phyloP scores from a whole-genome alignment of 106 monocot species.

The Amphibolis antarctica region DNA sequence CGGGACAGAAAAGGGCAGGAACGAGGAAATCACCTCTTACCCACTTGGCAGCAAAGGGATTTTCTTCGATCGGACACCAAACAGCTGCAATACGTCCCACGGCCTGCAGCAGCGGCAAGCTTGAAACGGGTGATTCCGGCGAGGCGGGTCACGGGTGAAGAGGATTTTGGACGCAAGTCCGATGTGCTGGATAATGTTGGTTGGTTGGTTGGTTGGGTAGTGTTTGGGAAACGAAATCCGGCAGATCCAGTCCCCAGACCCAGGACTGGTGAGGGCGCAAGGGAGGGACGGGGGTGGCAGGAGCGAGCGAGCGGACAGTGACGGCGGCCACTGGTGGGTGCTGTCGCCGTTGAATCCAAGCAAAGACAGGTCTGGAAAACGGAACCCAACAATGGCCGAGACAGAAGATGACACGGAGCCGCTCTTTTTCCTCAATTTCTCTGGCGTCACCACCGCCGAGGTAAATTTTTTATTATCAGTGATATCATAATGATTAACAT shows the following conservation, averaged over 20 bases:
- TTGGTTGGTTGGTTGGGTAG: neutral
- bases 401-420: neutral
- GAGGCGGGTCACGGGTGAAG: neutral
- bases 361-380: neutral
- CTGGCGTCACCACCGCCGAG: no score
- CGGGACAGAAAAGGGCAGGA: neutral
- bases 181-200: neutral
- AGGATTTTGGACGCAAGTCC: neutral
- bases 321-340: neutral
- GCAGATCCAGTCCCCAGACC: neutral
- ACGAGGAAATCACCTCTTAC: neutral
- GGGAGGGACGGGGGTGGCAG: neutral
- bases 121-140: neutral
- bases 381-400: neutral
- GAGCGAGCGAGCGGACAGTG: neutral
- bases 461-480: no score
- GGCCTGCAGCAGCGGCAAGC: neutral
- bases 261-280: neutral
- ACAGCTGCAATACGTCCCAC: neutral
- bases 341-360: conserved; percentile 1
- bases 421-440: neutral
- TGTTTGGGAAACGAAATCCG: neutral
- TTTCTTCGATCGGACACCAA: neutral
- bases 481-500: no score
- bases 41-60: neutral